A percentile compares a stretch with the other conserved stretches of the same genome.
phyloP scores from a whole-genome alignment of 192 early-diverging fungal species.

The Backusella westeae region DNA sequence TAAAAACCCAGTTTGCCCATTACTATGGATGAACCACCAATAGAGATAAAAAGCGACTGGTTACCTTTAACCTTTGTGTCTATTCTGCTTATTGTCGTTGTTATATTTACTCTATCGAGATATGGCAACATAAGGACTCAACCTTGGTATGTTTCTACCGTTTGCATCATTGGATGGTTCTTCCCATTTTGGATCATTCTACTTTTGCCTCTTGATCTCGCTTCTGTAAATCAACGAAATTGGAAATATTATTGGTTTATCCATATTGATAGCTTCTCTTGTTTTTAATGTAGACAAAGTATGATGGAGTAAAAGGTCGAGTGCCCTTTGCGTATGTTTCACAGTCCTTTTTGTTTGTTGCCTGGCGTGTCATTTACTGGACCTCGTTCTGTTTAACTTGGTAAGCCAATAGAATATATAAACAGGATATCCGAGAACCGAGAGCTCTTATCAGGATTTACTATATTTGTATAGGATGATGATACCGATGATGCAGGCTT shows the following conservation, averaged over 20 bases:
- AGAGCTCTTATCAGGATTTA: neutral
- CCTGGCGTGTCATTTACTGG: constrained; percentile 92
- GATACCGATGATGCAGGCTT: constrained; percentile 82
- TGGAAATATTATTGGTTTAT: neutral
- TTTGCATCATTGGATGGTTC: constrained; percentile 78
- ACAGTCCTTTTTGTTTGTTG: constrained; percentile 62
- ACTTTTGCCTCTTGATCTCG: constrained; percentile 86
- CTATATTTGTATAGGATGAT: constrained; percentile 48
- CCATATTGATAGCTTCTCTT: neutral
- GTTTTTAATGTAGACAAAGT: constrained; percentile 56
- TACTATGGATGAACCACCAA: neutral
- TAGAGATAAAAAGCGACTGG: constrained; percentile 18
- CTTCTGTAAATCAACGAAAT: constrained; percentile 50
- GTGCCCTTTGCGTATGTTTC: constrained; percentile 77
- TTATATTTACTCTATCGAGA: constrained; percentile 62
- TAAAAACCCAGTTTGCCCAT: neutral
- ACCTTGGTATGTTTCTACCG: constrained; percentile 83
- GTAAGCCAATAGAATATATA: constrained; percentile 37
- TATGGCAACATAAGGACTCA: constrained; percentile 75
- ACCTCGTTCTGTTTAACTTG: constrained; percentile 84
- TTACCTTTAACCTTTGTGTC: constrained; percentile 45
- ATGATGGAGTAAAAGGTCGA: constrained; percentile 61
- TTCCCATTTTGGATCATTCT: constrained; percentile 91
- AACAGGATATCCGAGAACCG: neutral
- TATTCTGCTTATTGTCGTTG: constrained; percentile 52